These are phyloP conservation scores for Trametes versicolor DNA, from an alignment of 1,284 basidiomycete species.

Conservation along the genomic window DNA sequence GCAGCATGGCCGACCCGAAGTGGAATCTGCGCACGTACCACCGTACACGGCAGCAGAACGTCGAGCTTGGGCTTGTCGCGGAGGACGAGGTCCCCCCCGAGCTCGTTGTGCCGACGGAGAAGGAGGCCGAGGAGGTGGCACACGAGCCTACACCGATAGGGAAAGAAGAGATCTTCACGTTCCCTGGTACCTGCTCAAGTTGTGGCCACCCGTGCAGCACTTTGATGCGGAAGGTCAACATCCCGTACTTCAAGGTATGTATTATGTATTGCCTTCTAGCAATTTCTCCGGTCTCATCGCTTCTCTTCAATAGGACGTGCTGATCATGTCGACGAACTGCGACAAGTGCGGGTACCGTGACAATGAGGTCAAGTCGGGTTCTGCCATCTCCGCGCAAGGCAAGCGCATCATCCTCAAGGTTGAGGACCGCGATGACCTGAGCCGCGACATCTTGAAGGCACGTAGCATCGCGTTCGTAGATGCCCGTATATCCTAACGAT, in stretches of 20 bases:
- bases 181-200: slow-evolving; percentile 90
- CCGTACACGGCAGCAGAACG: slow-evolving; percentile 87
- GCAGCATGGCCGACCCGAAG: slow-evolving; percentile 86
- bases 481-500: background rate
- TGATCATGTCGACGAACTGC: slow-evolving; percentile 99
- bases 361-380: slow-evolving; percentile 97
- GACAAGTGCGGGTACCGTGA: slow-evolving; percentile 95
- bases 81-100: slow-evolving; percentile 48
- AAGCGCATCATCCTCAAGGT: slow-evolving; percentile 92
- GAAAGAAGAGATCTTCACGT: slow-evolving; percentile 91
- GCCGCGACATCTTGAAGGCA: slow-evolving; percentile 93
- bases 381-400: slow-evolving; percentile 87
- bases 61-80: slow-evolving; percentile 77
- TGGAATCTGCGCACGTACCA: slow-evolving; percentile 93
- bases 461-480: background rate
- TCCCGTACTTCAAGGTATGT: slow-evolving; percentile 95
- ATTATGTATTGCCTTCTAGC: background rate
- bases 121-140: slow-evolving; percentile 46
- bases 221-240: slow-evolving; percentile 95
- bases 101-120: background rate
- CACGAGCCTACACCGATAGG: slow-evolving; percentile 45
- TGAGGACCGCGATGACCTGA: slow-evolving; percentile 94
- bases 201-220: slow-evolving; percentile 90
- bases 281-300: background rate
- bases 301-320: slow-evolving; percentile 72